Evolutionary conservation across 2,329 filamentous ascomycete species (phyloP).

Genomic region (Xylaria sp.): DNA sequence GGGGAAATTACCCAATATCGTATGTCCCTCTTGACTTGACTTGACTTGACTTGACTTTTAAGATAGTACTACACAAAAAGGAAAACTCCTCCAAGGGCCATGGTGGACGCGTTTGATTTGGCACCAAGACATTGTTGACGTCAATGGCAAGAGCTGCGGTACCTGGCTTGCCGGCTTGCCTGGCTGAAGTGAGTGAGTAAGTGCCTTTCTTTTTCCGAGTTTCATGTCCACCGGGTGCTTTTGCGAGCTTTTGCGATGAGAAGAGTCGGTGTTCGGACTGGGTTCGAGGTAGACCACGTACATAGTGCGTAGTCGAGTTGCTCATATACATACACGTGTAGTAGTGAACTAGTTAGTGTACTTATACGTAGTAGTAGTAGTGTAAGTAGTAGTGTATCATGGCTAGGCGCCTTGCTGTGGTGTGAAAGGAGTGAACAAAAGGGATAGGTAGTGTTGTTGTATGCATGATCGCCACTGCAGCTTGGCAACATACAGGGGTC

Average conservation of each 20-base stretch:
- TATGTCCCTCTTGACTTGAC: slow-evolving; percentile 22
- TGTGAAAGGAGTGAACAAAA: slow-evolving; percentile 17
- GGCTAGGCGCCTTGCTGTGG: background rate
- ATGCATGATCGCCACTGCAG: slow-evolving; percentile 35
- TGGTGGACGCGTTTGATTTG: slow-evolving; percentile 5
- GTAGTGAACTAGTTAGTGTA: too few species aligned
- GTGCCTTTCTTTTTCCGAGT: slow-evolving; percentile 7
- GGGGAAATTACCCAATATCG: slow-evolving; percentile 37
- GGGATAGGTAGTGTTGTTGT: slow-evolving; percentile 25
- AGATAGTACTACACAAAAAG: slow-evolving; percentile 15
- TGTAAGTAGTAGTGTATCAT: background rate
- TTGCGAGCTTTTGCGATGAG: slow-evolving; percentile 4
- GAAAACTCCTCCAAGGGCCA: slow-evolving; percentile 10
- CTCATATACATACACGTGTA: slow-evolving; percentile 1
- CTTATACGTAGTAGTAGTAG: too few species aligned
- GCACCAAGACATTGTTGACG: slow-evolving; percentile 19
- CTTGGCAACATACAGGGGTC: slow-evolving; percentile 33
- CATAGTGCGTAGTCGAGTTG: slow-evolving; percentile 1
- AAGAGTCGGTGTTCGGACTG: background rate
- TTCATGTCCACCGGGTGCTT: background rate
- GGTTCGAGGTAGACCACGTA: background rate
- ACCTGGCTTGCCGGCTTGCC: too few species aligned
- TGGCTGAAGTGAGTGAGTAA: too few species aligned
- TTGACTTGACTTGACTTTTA: slow-evolving; percentile 17
- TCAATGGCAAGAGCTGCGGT: slow-evolving; percentile 17